Evolutionary conservation across 75 land plant genomes (phyloP), one percentile per base, ranked within the genome.

Genomic region (Sequoia sempervirens): DNA sequence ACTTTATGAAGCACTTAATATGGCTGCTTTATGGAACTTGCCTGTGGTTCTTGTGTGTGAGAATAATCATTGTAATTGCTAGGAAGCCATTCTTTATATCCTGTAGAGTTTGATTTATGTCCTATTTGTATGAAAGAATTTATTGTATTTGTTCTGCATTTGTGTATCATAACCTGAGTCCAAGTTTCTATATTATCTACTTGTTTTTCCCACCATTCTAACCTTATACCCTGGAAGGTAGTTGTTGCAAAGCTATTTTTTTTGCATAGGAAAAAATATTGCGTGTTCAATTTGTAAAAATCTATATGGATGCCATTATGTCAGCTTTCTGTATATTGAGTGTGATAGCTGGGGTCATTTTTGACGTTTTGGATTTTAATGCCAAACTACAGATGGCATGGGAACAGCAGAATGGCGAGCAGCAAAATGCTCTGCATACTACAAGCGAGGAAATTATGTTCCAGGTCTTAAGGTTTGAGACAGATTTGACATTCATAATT

Each of bases 321-420:
- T 75, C 14, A 38, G 4, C 20, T 37, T 20, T 43, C 52, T 52
- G 38, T 15, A 30, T 53, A 28, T 64, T 46, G 32, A 41, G 0
- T 54, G 43, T 40, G 5, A 75, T 17, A 20, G 20, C 43, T 75
- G 79, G 8, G 12, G 3, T 70, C 14, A 8, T 75, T 18, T 38
- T 75, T 37, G 7, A 17, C 38, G 41, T 38, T 74, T 37, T 38
- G 38, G 41, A 17, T 84, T 37, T 47, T 75, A 38, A 70, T 70
- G 32, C 36, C 13, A 37, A 40, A 40, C 20, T 75, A 40, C 45
- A 75, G 79, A 43, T 90, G 91, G 91, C n/a, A 90, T 90, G 91
- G 91, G 90, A 38, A 90, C 90, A 61, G 90, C 91, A 81, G 90
- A 90, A 75, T 88, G 87, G 90, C 90, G 91, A 75, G 90, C 91